phyloP scores from a whole-genome alignment of 2,329 filamentous ascomycete genomes.

The Talaromyces sp. region DNA sequence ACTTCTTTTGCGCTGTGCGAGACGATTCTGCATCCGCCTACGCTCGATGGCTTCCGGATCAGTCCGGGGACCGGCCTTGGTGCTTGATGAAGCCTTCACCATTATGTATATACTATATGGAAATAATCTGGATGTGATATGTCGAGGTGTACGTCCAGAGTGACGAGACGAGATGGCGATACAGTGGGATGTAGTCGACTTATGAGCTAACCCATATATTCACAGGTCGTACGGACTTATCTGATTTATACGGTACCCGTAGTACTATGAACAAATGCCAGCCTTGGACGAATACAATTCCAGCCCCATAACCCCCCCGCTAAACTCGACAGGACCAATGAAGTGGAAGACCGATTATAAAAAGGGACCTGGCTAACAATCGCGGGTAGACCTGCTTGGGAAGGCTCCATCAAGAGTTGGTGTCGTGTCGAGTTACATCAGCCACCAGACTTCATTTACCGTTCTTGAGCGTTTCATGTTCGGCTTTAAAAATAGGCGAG shows the following conservation, averaged over 20 bases:
- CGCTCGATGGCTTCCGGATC: conserved; percentile 18
- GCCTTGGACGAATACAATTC: conserved; percentile 8
- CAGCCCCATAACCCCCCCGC: conserved; percentile 6
- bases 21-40: conserved; percentile 17
- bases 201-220: background rate
- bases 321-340: conserved; percentile 5
- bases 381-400: conserved; percentile 6
- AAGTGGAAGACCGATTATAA: background rate
- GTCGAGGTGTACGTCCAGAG: background rate
- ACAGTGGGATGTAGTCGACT: conserved; percentile 1
- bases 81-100: conserved; percentile 7
- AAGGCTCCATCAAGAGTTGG: background rate
- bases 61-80: conserved; percentile 14
- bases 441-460: background rate
- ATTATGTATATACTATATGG: background rate
- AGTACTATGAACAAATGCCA: conserved; percentile 5
- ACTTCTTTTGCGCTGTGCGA: conserved; percentile 18
- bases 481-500: background rate
- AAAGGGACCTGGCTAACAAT: conserved; percentile 2
- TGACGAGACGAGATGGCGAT: background rate
- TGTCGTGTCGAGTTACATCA: conserved; percentile 16
- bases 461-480: conserved; percentile 12
- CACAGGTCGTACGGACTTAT: background rate
- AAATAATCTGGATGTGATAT: background rate
- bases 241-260: conserved; percentile 9